phyloP scores from a whole-genome alignment of 2,329 filamentous ascomycete species.

The Talaromyces rugulosus region DNA sequence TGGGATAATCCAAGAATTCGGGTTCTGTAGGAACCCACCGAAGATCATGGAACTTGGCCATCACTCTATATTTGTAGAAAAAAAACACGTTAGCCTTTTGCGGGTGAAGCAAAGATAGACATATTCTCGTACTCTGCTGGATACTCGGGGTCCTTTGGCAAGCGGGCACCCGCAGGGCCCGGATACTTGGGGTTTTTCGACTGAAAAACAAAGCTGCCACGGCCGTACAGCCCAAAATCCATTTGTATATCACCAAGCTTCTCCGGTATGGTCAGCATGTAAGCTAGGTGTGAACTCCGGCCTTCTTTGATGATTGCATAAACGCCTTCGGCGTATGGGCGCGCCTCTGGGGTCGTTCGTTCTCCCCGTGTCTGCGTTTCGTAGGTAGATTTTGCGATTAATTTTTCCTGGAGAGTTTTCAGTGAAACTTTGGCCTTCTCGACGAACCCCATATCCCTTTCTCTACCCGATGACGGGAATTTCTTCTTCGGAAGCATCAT shows the following conservation, averaged over 20 bases:
- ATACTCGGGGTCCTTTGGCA: slow-evolving; percentile 65
- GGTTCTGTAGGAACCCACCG: slow-evolving; percentile 73
- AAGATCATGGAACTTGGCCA: slow-evolving; percentile 66
- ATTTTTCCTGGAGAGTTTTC: slow-evolving; percentile 66
- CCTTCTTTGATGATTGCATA: slow-evolving; percentile 74
- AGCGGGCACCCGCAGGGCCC: slow-evolving; percentile 58
- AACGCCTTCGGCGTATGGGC: slow-evolving; percentile 76
- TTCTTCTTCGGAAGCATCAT: slow-evolving; percentile 80
- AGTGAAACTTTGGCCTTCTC: slow-evolving; percentile 67
- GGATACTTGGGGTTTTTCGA: slow-evolving; percentile 73
- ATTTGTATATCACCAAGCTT: slow-evolving; percentile 68
- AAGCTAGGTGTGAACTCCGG: slow-evolving; percentile 70
- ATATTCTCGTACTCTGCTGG: slow-evolving; percentile 57
- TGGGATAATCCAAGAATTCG: slow-evolving; percentile 68
- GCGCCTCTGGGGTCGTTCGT: slow-evolving; percentile 64
- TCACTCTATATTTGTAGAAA: slow-evolving; percentile 46
- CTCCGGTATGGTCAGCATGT: slow-evolving; percentile 70
- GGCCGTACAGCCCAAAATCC: slow-evolving; percentile 65
- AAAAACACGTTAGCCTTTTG: slow-evolving; percentile 7
- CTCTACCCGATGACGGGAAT: slow-evolving; percentile 63
- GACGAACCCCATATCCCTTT: slow-evolving; percentile 77
- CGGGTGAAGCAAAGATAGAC: slow-evolving; percentile 3
- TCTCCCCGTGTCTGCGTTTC: slow-evolving; percentile 70
- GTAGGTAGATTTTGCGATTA: slow-evolving; percentile 65
- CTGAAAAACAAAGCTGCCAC: slow-evolving; percentile 73